A percentile compares a stretch with the other conserved stretches of the same genome.
These are phyloP conservation scores for Cryoendolithus antarcticus DNA, from an alignment of 2,329 filamentous ascomycete species.

Conservation along the genomic window DNA sequence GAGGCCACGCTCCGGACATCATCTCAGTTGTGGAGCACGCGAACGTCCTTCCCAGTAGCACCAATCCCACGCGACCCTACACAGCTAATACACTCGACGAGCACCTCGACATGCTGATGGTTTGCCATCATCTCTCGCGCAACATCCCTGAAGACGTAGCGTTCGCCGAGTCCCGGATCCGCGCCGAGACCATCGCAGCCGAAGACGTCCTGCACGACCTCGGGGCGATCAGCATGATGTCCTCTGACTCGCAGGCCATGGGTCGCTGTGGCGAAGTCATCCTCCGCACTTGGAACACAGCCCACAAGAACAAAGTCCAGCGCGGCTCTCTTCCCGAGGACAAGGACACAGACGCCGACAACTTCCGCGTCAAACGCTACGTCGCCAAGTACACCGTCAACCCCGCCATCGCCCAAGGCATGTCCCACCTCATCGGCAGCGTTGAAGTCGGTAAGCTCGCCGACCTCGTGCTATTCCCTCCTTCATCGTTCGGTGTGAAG, in stretches of 20 bases:
- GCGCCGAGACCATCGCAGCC: constrained; percentile 84
- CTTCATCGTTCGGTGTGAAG: constrained; percentile 74
- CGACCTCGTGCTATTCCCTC: constrained; percentile 76
- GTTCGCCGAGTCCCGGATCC: constrained; percentile 84
- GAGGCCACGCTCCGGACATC: constrained; percentile 86
- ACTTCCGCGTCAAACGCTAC: constrained; percentile 80
- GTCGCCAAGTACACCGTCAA: constrained; percentile 93
- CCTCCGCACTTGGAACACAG: constrained; percentile 83
- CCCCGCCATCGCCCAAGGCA: constrained; percentile 76
- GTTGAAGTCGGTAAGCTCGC: constrained; percentile 78
- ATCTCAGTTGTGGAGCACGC: constrained; percentile 76
- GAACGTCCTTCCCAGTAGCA: constrained; percentile 77
- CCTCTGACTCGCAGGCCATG: constrained; percentile 88
- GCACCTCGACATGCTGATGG: constrained; percentile 94
- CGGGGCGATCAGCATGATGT: constrained; percentile 94
- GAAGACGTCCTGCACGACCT: constrained; percentile 89
- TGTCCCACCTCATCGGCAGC: constrained; percentile 71
- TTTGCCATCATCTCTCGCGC: constrained; percentile 80
- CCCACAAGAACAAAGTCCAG: constrained; percentile 86
- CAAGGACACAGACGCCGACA: constrained; percentile 63
- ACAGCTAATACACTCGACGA: constrained; percentile 85
- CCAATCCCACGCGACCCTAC: constrained; percentile 79
- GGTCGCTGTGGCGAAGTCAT: constrained; percentile 86
- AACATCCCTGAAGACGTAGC: constrained; percentile 88
- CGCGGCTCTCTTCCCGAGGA: constrained; percentile 65